Evolutionary conservation across 2,329 filamentous ascomycete species (phyloP).

Genomic region (Verticillium tricorpus): DNA sequence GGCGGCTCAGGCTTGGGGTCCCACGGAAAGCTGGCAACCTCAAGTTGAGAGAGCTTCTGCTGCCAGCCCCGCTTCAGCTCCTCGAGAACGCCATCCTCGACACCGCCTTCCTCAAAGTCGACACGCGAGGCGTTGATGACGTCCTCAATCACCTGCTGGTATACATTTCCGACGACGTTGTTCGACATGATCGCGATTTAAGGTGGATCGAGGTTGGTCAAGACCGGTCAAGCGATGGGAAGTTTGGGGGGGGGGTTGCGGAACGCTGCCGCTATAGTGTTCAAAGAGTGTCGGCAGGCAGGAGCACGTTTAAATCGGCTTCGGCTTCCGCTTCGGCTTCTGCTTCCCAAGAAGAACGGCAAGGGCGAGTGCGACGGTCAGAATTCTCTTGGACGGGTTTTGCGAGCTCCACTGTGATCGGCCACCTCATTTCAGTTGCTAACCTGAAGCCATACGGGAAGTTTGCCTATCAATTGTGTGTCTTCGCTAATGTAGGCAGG

Average conservation of each 20-base stretch:
- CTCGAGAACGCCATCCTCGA: conserved; percentile 80
- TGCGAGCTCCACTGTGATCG: no score
- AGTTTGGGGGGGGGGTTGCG: background rate
- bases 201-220: background rate
- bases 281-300: background rate
- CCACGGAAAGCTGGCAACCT: conserved; percentile 90
- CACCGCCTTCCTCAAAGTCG: conserved; percentile 95
- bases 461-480: background rate
- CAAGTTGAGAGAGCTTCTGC: conserved; percentile 77
- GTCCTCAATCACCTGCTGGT: conserved; percentile 72
- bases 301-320: background rate
- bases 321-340: background rate
- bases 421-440: no score
- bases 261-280: background rate
- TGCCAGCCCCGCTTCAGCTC: conserved; percentile 91
- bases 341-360: background rate
- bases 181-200: conserved; percentile 48
- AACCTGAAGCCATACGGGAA: background rate
- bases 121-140: conserved; percentile 89
- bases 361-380: background rate
- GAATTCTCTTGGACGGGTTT: background rate
- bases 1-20: conserved; percentile 74
- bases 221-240: background rate
- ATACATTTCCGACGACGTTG: conserved; percentile 67
- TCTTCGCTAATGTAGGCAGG: background rate